Base-by-base conservation (phyloP, 2,329 filamentous ascomycete species). In the Fusarium coicis region DNA sequence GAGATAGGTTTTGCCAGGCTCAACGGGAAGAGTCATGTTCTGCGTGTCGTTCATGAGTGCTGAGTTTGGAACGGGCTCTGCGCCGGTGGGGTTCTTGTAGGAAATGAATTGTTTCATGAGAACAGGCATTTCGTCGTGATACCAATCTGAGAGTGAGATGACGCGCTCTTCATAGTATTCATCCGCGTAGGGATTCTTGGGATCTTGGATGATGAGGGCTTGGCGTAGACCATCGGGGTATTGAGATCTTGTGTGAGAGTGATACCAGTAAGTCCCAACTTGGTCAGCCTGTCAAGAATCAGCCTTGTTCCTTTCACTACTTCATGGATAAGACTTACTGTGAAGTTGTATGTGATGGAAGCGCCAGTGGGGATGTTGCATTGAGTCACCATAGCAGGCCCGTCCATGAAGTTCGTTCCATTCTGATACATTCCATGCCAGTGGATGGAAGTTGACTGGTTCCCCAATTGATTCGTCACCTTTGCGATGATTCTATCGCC, bases 281-380 rank as follows among this genome's bases (percentile, higher is more conserved):
- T 59, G 56, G 5, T 59, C 43, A 7, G 10, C 34, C 43, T 59
- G 42, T 37, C 32, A 9, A 1, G 2, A 36, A 3, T 56, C 39
- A 56, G 54, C 0, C n/a, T 18, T 15, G n/a, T 7, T n/a, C 0
- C 4, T 5, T 9, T 54, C 4, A 12, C 4, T 3, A 5, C 4
- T n/a, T 16, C 8, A n/a, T n/a, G 23, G 1, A 14, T 5, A 6
- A n/a, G 2, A 18, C 39, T 56, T 10, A 57, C 54, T 2, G 54
- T 57, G 4, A 59, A 59, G 23, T 59, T 39, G 43, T 59, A 59
- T 30, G 56, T 59, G 26, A 59, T 21, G 3, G 56, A 52, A 19
- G 43, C 43, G 6, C 43, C 56, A 7, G 34, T 37, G 0, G 56
- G 56, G 2, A 59, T 59, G 21, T 52, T 52, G 34, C 56, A 59